Base-by-base conservation (phyloP, 768 basidiomycete genomes). In the Lyophyllum atratum region DNA sequence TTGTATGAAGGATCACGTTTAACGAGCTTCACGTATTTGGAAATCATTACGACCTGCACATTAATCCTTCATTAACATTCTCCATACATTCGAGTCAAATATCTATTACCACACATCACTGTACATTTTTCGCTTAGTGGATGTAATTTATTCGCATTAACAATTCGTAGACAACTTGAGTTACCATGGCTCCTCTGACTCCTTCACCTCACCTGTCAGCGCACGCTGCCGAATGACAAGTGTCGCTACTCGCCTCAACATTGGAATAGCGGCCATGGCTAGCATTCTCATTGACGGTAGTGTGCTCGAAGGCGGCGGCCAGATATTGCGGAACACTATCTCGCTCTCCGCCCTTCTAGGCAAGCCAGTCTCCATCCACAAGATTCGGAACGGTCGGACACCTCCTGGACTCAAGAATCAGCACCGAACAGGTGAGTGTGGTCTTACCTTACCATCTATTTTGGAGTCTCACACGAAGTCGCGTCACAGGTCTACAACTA, bases 381-480 rank as follows among this genome's bases (percentile, higher is more conserved):
- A 86, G 15, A 83, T 92, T 26, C 83, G 90, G 28, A 72, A 72
- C 47, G 77, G 77, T 24, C 78, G 90, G 48, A 77, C 58, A 31
- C 82, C 81, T 17, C 85, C 87, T 15, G 90, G 90, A 1, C 73
- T 92, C 34, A 88, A 81, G 65, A 83, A 82, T 46, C 90, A 93
- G 64, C 90, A 92, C 68, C 82, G 82, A 48, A 81, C 86, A 61
- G 90, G 89, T 84, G 53, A 17, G 70, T 64, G 24, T 29, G 12
- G 21, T 5, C 3, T 8, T 43, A 29, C n/a, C 15, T 39, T 22
- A 55, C 12, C 25, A 14, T 44, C 33, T 14, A 9, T 3, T 34
- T 34, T 49, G 4, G 19, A n/a, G 4, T n/a, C 39, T 22, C 1
- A 34, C 19, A 49, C n/a, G 2, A 6, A 49, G 3, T 11, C 22